Evolutionary conservation across 2,329 filamentous ascomycete genomes (phyloP), one percentile per base, ranked within the genome.

Genomic region (Colletotrichum abscissum): DNA sequence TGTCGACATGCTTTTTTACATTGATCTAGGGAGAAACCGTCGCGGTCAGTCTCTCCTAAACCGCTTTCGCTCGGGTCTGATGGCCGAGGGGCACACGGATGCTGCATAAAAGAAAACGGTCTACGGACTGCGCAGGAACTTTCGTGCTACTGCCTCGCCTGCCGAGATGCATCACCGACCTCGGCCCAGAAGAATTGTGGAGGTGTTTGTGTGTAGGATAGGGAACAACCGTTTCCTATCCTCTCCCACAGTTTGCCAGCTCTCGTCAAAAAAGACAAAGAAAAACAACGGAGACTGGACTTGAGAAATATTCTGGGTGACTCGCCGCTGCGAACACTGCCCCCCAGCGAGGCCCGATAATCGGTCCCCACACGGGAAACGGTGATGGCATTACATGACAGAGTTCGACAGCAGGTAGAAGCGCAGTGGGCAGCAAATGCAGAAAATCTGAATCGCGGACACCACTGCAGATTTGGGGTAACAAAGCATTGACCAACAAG

Each of bases 21-120:
- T 49, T 49, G 42, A 49, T n/a, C 42, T 49, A 12, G 30, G 16
- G 11, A 38, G 24, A 56, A 38, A 28, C 38, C n/a, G 49, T 56
- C n/a, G 30, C 24, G 35, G 26, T 49, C 30, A 9, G 30, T 12
- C n/a, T 33, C n/a, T 42, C 42, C 46, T 54, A 67, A 55, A 64
- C 59, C 69, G 54, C 42, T 49, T 49, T 72, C 38, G 69, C 69
- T 69, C 66, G 66, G 69, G 59, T 46, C 26, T 30, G 42, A n/a
- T 26, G 28, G 54, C 30, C 57, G 38, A 54, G 33, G 28, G 8
- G 33, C 12, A 35, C 11, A 35, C 33, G 49, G 24, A 30, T 5
- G n/a, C 19, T 19, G 42, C 19, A 49, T n/a, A n/a, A n/a, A n/a
- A n/a, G n/a, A n/a, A 52, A 33, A 52, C 26, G 59, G 26, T 52